A percentile compares a stretch with the other conserved stretches of the same genome.
Conservation (phyloP, 495 filamentous ascomycete species). For the Penicillium chermesinum region DNA sequence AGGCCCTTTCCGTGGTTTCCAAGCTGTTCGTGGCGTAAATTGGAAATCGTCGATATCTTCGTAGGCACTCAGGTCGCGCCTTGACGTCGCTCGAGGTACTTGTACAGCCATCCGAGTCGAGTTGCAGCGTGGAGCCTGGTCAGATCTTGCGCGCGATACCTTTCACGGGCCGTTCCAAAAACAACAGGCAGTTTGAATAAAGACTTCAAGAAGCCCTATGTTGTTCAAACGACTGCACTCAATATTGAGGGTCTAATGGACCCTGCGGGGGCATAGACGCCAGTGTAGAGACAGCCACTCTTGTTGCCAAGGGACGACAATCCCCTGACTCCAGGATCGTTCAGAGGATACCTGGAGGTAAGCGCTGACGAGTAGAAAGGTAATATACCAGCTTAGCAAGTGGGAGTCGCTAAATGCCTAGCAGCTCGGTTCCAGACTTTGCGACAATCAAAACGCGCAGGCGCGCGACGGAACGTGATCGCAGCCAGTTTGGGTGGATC, state of each 20-base stretch:
- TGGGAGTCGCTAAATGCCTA: no score
- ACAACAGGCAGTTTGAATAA: no score
- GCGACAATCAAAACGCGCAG: slow-evolving; percentile 21
- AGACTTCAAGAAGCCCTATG: no score
- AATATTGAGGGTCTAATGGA: not conserved
- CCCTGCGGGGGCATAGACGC: not conserved
- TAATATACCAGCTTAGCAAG: no score
- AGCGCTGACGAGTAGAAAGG: no score
- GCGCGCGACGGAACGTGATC: slow-evolving; percentile 28
- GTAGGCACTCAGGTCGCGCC: not conserved
- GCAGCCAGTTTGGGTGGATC: slow-evolving; percentile 8
- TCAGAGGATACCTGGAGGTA: no score
- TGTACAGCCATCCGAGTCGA: not conserved
- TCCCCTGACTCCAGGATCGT: no score
- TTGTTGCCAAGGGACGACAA: no score
- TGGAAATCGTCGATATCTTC: not conserved
- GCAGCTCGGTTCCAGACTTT: slow-evolving; percentile 18
- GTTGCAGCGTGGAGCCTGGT: not conserved
- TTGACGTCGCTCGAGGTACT: not conserved
- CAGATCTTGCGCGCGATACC: no score
- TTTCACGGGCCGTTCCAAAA: no score
- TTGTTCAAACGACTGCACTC: no score
- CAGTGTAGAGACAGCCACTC: not conserved
- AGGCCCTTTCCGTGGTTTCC: not conserved
- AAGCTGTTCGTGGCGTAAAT: not conserved